Base-by-base conservation (phyloP, 2,329 filamentous ascomycete species). In the Arthrobotrys megalospora region DNA sequence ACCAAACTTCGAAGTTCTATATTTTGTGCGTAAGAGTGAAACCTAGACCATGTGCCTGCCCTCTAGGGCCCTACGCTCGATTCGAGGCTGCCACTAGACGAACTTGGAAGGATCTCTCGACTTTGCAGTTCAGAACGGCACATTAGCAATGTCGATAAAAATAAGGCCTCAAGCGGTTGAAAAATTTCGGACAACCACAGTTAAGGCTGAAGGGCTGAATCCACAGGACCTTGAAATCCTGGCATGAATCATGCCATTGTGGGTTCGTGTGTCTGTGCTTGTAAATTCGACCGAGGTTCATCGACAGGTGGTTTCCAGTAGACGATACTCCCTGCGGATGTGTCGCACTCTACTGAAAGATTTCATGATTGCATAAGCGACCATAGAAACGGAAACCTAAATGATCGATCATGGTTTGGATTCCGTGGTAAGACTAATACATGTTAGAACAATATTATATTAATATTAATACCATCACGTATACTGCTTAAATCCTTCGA, bases 371-470 rank as follows among this genome's bases (percentile, higher is more conserved):
- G 67, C 75, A 78, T 78, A 78, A 78, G 75, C 75, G 67, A 78
- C 45, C 45, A 52, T 63, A 43, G 32, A 67, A 55, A 70, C n/a
- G 67, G 62, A 65, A 78, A 78, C 38, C 66, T 34, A 65, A 58
- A 64, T 50, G 36, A 65, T 47, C 28, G 60, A 77, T 70, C 65
- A 68, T 19, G 53, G 62, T 60, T 48, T 48, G 21, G 21, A 64
- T 58, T 52, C 62, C 65, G 50, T 71, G 66, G 60, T 71, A 50
- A 55, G 19, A 68, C 43, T 78, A 78, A 72, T 78, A 78, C 52
- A 63, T 77, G 60, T 72, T 77, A 72, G 47, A 48, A 68, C 36
- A 78, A 78, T 77, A 77, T 71, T 6, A 77, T 77, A 71, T 72
- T 63, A 52, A 45, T 58, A 63, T 78, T 78, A 78, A 62, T 38